Evolutionary conservation across 1,284 basidiomycete species (phyloP).

Genomic region (Ceratobasidium sp.): DNA sequence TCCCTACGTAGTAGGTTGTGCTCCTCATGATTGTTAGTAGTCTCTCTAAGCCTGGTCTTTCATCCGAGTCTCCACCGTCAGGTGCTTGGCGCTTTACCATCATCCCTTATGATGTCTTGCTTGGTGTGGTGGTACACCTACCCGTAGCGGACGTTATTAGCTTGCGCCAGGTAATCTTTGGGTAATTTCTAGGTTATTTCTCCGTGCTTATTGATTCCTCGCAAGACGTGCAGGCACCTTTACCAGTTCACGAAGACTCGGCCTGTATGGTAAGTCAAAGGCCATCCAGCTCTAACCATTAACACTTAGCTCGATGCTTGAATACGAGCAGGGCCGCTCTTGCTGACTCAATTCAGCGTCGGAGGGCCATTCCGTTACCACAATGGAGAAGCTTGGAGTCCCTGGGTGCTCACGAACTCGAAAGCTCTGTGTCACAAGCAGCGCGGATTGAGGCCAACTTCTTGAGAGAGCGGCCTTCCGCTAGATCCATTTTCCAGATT

Average conservation of each 20-base stretch:
- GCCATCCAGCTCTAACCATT: not conserved
- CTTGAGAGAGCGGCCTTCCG: conserved; percentile 20
- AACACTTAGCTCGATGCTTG: not conserved
- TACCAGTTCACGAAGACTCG: conserved; percentile 31
- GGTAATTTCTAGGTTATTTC: not conserved
- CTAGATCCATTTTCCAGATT: conserved; percentile 29
- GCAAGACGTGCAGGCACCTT: conserved; percentile 19
- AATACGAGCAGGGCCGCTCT: conserved; percentile 11
- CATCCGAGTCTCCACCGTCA: not conserved
- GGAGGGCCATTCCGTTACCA: conserved; percentile 35
- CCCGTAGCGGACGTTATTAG: conserved; percentile 31
- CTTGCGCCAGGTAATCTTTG: conserved; percentile 18
- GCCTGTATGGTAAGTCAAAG: conserved; percentile 27
- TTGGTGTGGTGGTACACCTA: conserved; percentile 1
- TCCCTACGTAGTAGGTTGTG: no score
- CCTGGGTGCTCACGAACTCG: conserved; percentile 18
- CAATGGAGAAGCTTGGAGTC: conserved; percentile 35
- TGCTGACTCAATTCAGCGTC: conserved; percentile 6
- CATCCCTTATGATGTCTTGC: conserved; percentile 37
- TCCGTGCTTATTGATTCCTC: not conserved
- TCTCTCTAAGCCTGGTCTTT: conserved; percentile 29
- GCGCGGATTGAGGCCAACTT: conserved; percentile 39
- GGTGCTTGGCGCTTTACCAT: not conserved
- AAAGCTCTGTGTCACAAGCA: conserved; percentile 28
- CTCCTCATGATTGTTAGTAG: not conserved